These are phyloP conservation scores for Imleria badia DNA, from an alignment of 768 basidiomycete genomes.

Conservation along the genomic window DNA sequence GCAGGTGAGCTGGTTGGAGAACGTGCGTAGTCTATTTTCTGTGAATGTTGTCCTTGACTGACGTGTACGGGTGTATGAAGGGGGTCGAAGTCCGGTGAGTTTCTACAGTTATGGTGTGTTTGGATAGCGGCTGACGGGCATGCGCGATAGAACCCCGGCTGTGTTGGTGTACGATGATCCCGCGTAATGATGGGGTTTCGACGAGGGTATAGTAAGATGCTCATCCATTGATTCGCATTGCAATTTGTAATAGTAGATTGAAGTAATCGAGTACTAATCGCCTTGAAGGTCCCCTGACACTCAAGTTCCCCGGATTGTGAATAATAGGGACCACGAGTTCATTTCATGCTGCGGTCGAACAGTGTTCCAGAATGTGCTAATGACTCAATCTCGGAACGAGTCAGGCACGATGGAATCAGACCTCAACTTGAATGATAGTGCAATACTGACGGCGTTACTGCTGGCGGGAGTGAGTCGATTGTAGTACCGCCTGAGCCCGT, in stretches of 20 bases:
- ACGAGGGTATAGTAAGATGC: not conserved
- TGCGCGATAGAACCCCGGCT: slow-evolving; percentile 25
- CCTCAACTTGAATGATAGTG: too few relatives aligned
- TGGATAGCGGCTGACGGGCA: not conserved
- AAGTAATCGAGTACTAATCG: too few relatives aligned
- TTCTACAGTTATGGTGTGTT: not conserved
- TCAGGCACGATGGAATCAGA: too few relatives aligned
- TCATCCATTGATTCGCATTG: not conserved
- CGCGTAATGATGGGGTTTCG: not conserved
- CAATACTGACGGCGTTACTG: too few relatives aligned
- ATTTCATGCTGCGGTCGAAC: too few relatives aligned
- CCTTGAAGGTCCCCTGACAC: too few relatives aligned
- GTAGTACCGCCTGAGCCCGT: too few relatives aligned
- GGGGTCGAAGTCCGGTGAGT: slow-evolving; percentile 38
- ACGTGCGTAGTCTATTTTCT: slow-evolving; percentile 38
- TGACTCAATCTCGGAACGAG: too few relatives aligned
- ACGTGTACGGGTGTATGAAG: slow-evolving; percentile 19
- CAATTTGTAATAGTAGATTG: not conserved
- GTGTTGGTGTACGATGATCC: slow-evolving; percentile 31
- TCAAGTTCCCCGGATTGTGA: too few relatives aligned
- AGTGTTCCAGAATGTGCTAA: too few relatives aligned
- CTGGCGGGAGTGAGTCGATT: too few relatives aligned
- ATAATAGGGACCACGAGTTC: too few relatives aligned
- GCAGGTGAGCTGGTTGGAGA: slow-evolving; percentile 50
- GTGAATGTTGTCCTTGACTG: not conserved